Evolutionary conservation across 352 stramenopile genomes (phyloP), one percentile per base, ranked within the genome.

Genomic region (Phytophthora colocasiae): DNA sequence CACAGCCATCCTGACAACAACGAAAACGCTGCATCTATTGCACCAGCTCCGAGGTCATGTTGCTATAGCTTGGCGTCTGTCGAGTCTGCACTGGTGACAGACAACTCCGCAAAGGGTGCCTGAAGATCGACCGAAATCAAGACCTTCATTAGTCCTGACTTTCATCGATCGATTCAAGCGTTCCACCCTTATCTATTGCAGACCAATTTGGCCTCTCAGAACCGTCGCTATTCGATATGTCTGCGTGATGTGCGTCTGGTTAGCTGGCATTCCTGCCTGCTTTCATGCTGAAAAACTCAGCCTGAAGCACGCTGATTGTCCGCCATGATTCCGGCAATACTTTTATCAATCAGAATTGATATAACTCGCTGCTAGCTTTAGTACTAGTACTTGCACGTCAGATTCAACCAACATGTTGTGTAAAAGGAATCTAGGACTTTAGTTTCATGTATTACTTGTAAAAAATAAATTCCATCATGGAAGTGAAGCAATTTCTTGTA

Each of bases 21-120:
- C 15, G 38, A 57, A 10, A 55, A 24, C 4, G 40, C 47, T 12
- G 58, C 39, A 10, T 39, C 63, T 0, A 50, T 71, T 15, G 43
- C 15, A 2, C 56, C 66, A 24, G 50, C 51, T 41, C 63, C 54
- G 12, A 58, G 58, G 39, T 51, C 66, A 22, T 81, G 73, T 43
- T 81, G 69, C 45, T 67, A 71, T 58, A 72, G 63, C 34, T 58
- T 50, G 9, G 9, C 62, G 15, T 62, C 66, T 2, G 58, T 72
- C 6, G 62, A 75, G 54, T 51, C 69, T 2, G 60, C 66, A 22
- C 51, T 56, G 34, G 55, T 77, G 32, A 51, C 44, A 26, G 46
- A 71, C 22, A 26, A 53, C 31, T 17, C 58, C 11, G 22, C 58
- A 44, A 32, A 60, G 58, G 44, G 52, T 15, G 39, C 4, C 12